Percentiles rank a stretch among this genome's conserved stretches.
Conservation (phyloP, 1,284 basidiomycete genomes). For the Ganoderma meredithae region DNA sequence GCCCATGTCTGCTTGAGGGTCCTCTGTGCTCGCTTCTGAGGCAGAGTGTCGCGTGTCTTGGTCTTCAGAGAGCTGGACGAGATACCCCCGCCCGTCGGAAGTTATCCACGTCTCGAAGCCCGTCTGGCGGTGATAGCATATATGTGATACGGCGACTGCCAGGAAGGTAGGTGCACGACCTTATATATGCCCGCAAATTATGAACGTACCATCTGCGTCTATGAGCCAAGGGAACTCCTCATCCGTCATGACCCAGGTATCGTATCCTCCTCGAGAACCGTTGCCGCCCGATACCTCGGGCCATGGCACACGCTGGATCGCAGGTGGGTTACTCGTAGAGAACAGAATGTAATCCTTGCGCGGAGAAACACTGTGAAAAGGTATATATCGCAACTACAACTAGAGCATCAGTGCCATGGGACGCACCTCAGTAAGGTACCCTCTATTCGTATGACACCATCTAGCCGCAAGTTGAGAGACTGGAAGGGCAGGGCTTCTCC, state of each 20-base stretch:
- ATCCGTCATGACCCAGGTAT: slow-evolving; percentile 78
- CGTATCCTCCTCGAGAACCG: slow-evolving; percentile 51
- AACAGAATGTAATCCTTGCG: slow-evolving; percentile 73
- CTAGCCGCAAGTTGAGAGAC: slow-evolving; percentile 71
- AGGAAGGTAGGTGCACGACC: background rate
- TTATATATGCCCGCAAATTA: background rate
- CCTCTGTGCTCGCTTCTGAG: slow-evolving; percentile 31
- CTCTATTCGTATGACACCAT: slow-evolving; percentile 85
- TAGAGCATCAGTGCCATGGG: slow-evolving; percentile 6
- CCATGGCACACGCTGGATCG: slow-evolving; percentile 84
- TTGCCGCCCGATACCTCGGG: slow-evolving; percentile 50
- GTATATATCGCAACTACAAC: slow-evolving; percentile 12
- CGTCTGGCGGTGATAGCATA: slow-evolving; percentile 61
- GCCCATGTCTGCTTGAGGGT: slow-evolving; percentile 24
- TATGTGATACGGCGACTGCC: slow-evolving; percentile 66
- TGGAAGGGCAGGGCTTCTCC: slow-evolving; percentile 79
- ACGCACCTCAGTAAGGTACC: slow-evolving; percentile 74
- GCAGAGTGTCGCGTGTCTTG: slow-evolving; percentile 26
- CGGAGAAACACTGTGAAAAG: slow-evolving; percentile 67
- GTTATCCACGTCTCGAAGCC: slow-evolving; percentile 83
- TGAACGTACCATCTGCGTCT: slow-evolving; percentile 65
- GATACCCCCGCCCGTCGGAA: slow-evolving; percentile 81
- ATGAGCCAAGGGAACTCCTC: slow-evolving; percentile 77
- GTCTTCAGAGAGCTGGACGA: slow-evolving; percentile 62
- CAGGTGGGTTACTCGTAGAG: slow-evolving; percentile 73